Evolutionary conservation across 768 basidiomycete species (phyloP).

Genomic region (Pisolithus microcarpus): DNA sequence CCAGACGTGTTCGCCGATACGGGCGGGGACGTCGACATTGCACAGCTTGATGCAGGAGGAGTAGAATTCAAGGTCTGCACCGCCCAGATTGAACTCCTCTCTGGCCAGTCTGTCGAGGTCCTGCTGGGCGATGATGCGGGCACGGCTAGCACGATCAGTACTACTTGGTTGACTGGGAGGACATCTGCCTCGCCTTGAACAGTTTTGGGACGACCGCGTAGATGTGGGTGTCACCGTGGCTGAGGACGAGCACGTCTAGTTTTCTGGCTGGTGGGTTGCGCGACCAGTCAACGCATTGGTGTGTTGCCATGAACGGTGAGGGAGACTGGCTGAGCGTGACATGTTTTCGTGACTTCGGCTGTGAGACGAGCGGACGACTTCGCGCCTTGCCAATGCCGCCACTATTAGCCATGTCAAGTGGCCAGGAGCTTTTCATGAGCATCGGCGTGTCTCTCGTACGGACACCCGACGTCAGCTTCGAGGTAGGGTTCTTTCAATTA

Average conservation of each 20-base stretch:
- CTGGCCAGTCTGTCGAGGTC: conserved; percentile 11
- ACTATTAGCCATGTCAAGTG: neutral
- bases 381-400: no score
- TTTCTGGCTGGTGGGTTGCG: conserved; percentile 14
- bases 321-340: no score
- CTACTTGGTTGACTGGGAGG: neutral
- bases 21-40: conserved; percentile 9
- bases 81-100: conserved; percentile 16
- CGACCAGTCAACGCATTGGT: conserved; percentile 23
- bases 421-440: conserved; percentile 21
- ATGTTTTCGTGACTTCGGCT: no score
- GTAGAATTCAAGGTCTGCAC: conserved; percentile 6
- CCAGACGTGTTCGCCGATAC: conserved; percentile 19
- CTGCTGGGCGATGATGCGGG: conserved; percentile 1
- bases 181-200: conserved; percentile 9
- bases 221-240: conserved; percentile 7
- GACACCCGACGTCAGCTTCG: conserved; percentile 19
- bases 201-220: conserved; percentile 14
- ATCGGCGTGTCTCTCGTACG: conserved; percentile 14
- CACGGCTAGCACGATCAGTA: neutral
- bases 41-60: conserved; percentile 20
- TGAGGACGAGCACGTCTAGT: conserved; percentile 15
- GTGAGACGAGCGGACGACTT: no score
- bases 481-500: conserved; percentile 12
- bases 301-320: conserved; percentile 9